Percentiles rank a stretch among this genome's conserved stretches.
Conservation (phyloP, 441 rosid species). For the Gossypium schwendimanii region DNA sequence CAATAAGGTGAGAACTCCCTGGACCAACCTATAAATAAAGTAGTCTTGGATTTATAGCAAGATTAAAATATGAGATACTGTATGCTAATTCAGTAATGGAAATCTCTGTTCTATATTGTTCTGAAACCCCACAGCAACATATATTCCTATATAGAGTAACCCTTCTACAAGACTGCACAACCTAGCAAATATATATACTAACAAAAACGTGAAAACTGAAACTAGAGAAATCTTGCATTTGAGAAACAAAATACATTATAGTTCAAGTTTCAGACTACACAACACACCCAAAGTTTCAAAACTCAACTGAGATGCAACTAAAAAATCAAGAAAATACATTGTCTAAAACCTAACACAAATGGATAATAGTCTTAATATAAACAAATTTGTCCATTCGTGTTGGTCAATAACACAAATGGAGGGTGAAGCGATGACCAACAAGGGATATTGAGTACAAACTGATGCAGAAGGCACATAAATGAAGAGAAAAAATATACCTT, state of each 20-base stretch:
- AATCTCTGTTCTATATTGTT: not conserved
- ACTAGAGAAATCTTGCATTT: not conserved
- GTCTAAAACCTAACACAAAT: not conserved
- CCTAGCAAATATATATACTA: not conserved
- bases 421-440: not conserved
- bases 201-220: not conserved
- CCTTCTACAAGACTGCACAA: not conserved
- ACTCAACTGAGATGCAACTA: not conserved
- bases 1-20: not conserved
- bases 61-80: not conserved
- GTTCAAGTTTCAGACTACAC: not conserved
- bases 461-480: not conserved
- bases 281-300: not conserved
- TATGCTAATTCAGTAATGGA: not conserved
- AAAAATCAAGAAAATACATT: not conserved
- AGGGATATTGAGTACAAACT: not conserved
- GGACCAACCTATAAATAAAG: not conserved
- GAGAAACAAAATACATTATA: not conserved
- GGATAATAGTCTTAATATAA: not conserved
- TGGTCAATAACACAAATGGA: not conserved
- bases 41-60: not conserved
- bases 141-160: not conserved
- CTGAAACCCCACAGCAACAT: not conserved
- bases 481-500: constrained; percentile 36
- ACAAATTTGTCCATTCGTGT: not conserved